These are phyloP conservation scores for Boletellus deceptivus DNA, from an alignment of 1,284 basidiomycete species.

Conservation along the genomic window DNA sequence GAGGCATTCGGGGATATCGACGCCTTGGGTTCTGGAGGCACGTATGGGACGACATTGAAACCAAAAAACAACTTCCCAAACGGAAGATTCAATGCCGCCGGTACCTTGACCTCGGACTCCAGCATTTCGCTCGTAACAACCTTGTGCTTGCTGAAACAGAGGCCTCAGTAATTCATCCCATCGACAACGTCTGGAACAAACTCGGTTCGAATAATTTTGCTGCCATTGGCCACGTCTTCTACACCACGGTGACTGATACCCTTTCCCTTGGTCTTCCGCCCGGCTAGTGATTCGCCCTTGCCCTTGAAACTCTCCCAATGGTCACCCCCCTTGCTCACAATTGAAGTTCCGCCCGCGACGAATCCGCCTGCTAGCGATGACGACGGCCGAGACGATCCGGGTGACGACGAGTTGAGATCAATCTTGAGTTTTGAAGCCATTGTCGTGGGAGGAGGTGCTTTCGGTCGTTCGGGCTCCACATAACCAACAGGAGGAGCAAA, in stretches of 20 bases:
- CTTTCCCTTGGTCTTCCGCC: slow-evolving; percentile 89
- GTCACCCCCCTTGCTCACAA: slow-evolving; percentile 71
- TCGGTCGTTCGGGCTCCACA: slow-evolving; percentile 88
- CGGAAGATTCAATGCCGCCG: slow-evolving; percentile 87
- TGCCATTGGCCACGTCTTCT: slow-evolving; percentile 75
- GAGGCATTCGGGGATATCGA: slow-evolving; percentile 29
- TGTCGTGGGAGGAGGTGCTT: slow-evolving; percentile 78
- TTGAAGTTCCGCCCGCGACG: slow-evolving; percentile 46
- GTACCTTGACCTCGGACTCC: slow-evolving; percentile 77
- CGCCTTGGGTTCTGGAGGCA: slow-evolving; percentile 43
- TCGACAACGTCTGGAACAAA: slow-evolving; percentile 42
- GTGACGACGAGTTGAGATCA: slow-evolving; percentile 80
- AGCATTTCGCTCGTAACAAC: slow-evolving; percentile 84
- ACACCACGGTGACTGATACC: slow-evolving; percentile 81
- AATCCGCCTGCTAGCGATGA: slow-evolving; percentile 73
- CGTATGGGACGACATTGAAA: slow-evolving; percentile 75
- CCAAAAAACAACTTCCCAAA: slow-evolving; percentile 95
- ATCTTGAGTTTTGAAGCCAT: slow-evolving; percentile 99
- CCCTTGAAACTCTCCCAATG: slow-evolving; percentile 94
- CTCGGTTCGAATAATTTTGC: slow-evolving; percentile 89
- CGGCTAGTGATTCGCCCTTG: slow-evolving; percentile 83
- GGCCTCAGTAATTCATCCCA: slow-evolving; percentile 9
- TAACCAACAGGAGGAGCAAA: slow-evolving; percentile 77
- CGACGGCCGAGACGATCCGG: slow-evolving; percentile 76
- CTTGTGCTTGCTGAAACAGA: slow-evolving; percentile 64